Conservation (phyloP, 2,329 filamentous ascomycete species). For the Aureobasidium sp. region DNA sequence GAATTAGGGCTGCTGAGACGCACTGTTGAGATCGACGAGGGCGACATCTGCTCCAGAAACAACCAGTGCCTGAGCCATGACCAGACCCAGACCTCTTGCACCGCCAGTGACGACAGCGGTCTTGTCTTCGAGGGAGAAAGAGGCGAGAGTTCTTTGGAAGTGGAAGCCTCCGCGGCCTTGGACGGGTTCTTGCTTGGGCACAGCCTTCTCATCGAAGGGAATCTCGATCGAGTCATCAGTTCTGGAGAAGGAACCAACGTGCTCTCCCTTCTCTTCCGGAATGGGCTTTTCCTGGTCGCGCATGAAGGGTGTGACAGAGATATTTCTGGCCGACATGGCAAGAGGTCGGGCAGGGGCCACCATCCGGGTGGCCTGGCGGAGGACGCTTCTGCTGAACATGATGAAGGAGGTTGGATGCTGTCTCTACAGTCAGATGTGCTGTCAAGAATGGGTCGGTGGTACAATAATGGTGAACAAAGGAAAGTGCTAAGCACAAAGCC, state of each 20-base stretch:
- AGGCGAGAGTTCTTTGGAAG: slow-evolving; percentile 74
- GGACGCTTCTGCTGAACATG: slow-evolving; percentile 25
- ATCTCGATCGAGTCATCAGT: slow-evolving; percentile 72
- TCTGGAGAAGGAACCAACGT: slow-evolving; percentile 64
- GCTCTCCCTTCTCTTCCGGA: slow-evolving; percentile 23
- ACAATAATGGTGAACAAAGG: not conserved
- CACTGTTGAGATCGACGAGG: slow-evolving; percentile 89
- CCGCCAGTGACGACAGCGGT: slow-evolving; percentile 84
- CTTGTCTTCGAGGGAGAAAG: slow-evolving; percentile 77
- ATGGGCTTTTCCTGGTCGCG: slow-evolving; percentile 17
- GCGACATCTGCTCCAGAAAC: slow-evolving; percentile 82
- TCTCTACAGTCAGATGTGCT: not conserved
- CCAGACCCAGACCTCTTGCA: slow-evolving; percentile 77
- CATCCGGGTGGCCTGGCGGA: slow-evolving; percentile 25
- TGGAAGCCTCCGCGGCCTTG: slow-evolving; percentile 70
- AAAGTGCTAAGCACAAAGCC: not conserved
- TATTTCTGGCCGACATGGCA: slow-evolving; percentile 3
- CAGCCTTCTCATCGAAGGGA: slow-evolving; percentile 68
- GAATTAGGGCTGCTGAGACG: slow-evolving; percentile 24
- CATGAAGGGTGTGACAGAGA: slow-evolving; percentile 5
- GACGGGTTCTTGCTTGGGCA: slow-evolving; percentile 62
- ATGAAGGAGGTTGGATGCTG: not conserved
- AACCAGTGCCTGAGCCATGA: slow-evolving; percentile 88
- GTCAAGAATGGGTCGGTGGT: no score
- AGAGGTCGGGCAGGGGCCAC: slow-evolving; percentile 14